Evolutionary conservation across 176 grass and related monocot genomes (phyloP).

Genomic region (Cenchrus purpureus): DNA sequence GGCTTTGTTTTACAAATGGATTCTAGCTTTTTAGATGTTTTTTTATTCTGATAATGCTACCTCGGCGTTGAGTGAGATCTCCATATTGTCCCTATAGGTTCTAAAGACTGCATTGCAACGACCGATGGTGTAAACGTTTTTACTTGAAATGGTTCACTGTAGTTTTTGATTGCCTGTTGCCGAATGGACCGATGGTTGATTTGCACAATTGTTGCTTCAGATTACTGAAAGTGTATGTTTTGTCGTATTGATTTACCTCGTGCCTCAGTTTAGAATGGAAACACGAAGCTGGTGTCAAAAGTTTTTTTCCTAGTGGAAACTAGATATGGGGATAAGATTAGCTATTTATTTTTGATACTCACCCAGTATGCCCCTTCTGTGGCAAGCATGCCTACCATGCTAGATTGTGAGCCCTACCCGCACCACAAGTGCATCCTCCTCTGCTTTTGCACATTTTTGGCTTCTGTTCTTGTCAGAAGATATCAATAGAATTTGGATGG

Average conservation of each 20-base stretch:
- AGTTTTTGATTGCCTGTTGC: not conserved
- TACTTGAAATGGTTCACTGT: not conserved
- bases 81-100: no score
- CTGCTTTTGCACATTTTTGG: not conserved
- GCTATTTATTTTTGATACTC: not conserved
- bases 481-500: not conserved
- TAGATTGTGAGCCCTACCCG: not conserved
- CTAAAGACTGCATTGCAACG: no score
- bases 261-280: not conserved
- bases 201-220: not conserved
- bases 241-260: not conserved
- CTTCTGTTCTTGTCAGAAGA: not conserved
- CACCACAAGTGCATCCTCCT: not conserved
- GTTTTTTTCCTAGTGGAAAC: no score
- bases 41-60: not conserved
- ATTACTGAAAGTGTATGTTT: not conserved
- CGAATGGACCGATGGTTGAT: not conserved
- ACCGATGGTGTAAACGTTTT: no score
- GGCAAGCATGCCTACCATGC: not conserved
- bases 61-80: no score
- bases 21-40: no score
- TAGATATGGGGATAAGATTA: no score
- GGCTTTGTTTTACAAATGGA: no score
- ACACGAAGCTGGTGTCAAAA: not conserved
- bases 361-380: not conserved